Evolutionary conservation across 768 basidiomycete genomes (phyloP).

Genomic region (Dioszegia hungarica): DNA sequence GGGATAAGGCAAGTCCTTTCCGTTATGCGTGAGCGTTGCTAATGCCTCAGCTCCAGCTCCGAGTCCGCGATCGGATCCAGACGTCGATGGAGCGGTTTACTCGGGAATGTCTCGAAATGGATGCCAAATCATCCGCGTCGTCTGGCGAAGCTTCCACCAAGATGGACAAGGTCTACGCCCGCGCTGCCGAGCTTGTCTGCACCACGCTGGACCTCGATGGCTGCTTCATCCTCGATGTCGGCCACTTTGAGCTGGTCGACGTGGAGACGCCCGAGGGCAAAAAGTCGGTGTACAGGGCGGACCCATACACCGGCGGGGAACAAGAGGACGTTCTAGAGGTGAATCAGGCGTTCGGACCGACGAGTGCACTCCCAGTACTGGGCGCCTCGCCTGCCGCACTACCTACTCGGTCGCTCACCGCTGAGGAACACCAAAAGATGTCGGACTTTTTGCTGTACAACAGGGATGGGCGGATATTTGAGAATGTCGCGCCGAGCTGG

Average conservation of each 20-base stretch:
- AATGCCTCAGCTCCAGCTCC: constrained; percentile 68
- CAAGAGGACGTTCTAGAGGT: constrained; percentile 35
- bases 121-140: constrained; percentile 56
- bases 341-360: constrained; percentile 38
- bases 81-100: constrained; percentile 97
- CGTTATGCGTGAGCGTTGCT: constrained; percentile 1
- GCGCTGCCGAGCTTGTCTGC: constrained; percentile 82
- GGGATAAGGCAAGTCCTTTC: constrained; percentile 65
- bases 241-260: constrained; percentile 81
- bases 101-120: constrained; percentile 87
- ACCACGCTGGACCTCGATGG: constrained; percentile 88
- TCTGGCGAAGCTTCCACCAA: constrained; percentile 48
- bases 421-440: constrained; percentile 69
- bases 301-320: constrained; percentile 35
- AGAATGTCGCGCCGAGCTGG: constrained; percentile 76
- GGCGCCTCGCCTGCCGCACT: constrained; percentile 23
- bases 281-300: constrained; percentile 45
- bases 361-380: constrained; percentile 45
- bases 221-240: constrained; percentile 85
- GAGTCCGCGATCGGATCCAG: constrained; percentile 86
- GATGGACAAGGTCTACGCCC: constrained; percentile 87
- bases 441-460: constrained; percentile 70
- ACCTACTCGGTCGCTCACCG: constrained; percentile 55
- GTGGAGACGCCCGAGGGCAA: constrained; percentile 54
- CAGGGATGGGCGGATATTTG: constrained; percentile 81